Percentiles rank a stretch among this genome's conserved stretches.
Conservation (phyloP, 2,329 filamentous ascomycete genomes). For the Fusarium subglutinans region DNA sequence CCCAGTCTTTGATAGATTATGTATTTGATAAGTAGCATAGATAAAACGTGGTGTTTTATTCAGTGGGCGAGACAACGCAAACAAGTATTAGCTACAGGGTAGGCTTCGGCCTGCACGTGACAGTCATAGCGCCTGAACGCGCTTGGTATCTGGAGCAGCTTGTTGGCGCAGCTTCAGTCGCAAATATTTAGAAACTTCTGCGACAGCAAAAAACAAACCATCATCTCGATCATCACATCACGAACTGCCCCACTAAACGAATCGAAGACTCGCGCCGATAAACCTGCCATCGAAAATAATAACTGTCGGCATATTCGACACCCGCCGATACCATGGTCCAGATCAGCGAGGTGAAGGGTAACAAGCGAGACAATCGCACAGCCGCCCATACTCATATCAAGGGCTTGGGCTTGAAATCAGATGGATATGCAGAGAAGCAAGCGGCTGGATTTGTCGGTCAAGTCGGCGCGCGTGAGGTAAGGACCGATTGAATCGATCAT, state of each 20-base stretch:
- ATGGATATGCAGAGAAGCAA: constrained; percentile 85
- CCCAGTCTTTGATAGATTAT: neutral
- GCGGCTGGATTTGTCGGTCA: constrained; percentile 91
- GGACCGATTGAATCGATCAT: constrained; percentile 24
- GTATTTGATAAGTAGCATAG: neutral
- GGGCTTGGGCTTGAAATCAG: constrained; percentile 84
- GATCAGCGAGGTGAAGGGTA: constrained; percentile 94
- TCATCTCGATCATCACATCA: constrained; percentile 10
- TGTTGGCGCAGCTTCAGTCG: constrained; percentile 45
- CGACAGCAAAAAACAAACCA: constrained; percentile 29
- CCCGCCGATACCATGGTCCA: constrained; percentile 74
- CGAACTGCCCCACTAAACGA: constrained; percentile 5
- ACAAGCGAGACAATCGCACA: constrained; percentile 93
- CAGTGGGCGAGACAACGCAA: neutral
- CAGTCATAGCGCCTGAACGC: constrained; percentile 35
- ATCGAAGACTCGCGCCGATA: constrained; percentile 6
- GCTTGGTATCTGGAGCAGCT: constrained; percentile 36
- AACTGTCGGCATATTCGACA: constrained; percentile 29
- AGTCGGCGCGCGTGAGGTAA: constrained; percentile 84
- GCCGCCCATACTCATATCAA: constrained; percentile 98
- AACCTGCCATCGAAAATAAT: neutral
- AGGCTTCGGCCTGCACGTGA: constrained; percentile 41
- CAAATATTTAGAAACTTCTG: constrained; percentile 47
- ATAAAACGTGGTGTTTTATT: neutral
- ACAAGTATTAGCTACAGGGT: constrained; percentile 16